Conservation (phyloP, 805 yeast genomes). For the Maudiozyma serrabonitensis region DNA sequence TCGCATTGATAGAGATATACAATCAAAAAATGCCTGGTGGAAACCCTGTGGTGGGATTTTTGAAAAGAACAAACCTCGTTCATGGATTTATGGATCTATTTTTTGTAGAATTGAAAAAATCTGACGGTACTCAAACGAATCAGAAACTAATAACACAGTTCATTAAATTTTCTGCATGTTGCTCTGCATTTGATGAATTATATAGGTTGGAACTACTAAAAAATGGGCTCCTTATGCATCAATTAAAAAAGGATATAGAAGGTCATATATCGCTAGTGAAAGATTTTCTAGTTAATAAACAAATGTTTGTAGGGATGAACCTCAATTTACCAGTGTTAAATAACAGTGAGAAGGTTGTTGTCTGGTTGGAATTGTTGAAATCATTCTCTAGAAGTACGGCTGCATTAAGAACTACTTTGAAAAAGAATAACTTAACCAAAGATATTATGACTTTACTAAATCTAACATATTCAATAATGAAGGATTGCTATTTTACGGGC, state of each 20-base stretch:
- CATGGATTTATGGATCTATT: constrained; percentile 19
- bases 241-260: constrained; percentile 16
- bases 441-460: constrained; percentile 12
- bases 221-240: constrained; percentile 12
- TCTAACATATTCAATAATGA: constrained; percentile 9
- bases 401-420: constrained; percentile 23
- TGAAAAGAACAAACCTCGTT: constrained; percentile 18
- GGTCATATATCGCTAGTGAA: constrained; percentile 14
- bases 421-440: constrained; percentile 20
- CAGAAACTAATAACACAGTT: constrained; percentile 15
- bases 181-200: constrained; percentile 23
- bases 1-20: constrained; percentile 14
- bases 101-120: constrained; percentile 14
- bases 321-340: constrained; percentile 17
- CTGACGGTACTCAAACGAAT: constrained; percentile 11
- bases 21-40: constrained; percentile 16
- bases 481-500: constrained; percentile 14
- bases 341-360: constrained; percentile 15
- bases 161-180: constrained; percentile 21
- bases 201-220: constrained; percentile 19
- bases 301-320: neutral
- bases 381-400: constrained; percentile 28
- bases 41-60: constrained; percentile 20
- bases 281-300: constrained; percentile 14
- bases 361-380: constrained; percentile 26